Base-by-base conservation (phyloP, 805 yeast genomes). In the Kazachstania kunashirensis region DNA sequence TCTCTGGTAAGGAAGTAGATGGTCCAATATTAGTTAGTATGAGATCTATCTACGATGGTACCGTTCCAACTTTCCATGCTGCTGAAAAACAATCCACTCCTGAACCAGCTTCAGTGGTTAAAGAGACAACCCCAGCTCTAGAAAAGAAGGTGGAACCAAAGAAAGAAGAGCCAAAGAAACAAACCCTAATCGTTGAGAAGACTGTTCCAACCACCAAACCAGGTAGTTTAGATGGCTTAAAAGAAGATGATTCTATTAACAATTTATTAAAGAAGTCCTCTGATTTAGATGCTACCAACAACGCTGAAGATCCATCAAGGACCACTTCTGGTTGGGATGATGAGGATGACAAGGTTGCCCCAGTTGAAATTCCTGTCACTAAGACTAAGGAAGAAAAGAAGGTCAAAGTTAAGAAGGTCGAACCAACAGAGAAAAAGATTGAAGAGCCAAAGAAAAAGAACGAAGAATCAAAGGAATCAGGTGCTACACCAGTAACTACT, bases 21-120 rank as follows among this genome's bases (percentile, higher is more conserved):
- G 92, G 94, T 8, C 98, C 98, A 13, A 63, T 84, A 36, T 64
- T 89, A 45, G 64, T 84, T 47, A 72, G 78, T 24, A 73, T 94
- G 80, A 79, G 72, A 55, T 74, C 82, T 9, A 47, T 88, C 13
- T 89, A 73, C 56, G 89, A 86, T n/a, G 94, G 94, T 16, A 56
- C 73, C 4, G 72, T 67, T 24, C 76, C 84, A 24, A 55, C 65
- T 15, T 61, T 71, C 2, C 57, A 68, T 14, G 61, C 59, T 6
- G 40, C 60, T 18, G 43, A 46, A 29, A 48, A 42, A 24, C 49
- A 54, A 8, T 41, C 60, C 3, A 42, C 53, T n/a, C 47, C 50
- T 21, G 41, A 39, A 23, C 35, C 44, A 17, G 37, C 64, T 66
- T 70, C 69, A 60, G 38, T 47, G 7, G 45, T 68, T 52, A 50